phyloP scores from a whole-genome alignment of 2,329 filamentous ascomycete genomes.

The Phyllosticta citrichinensis region DNA sequence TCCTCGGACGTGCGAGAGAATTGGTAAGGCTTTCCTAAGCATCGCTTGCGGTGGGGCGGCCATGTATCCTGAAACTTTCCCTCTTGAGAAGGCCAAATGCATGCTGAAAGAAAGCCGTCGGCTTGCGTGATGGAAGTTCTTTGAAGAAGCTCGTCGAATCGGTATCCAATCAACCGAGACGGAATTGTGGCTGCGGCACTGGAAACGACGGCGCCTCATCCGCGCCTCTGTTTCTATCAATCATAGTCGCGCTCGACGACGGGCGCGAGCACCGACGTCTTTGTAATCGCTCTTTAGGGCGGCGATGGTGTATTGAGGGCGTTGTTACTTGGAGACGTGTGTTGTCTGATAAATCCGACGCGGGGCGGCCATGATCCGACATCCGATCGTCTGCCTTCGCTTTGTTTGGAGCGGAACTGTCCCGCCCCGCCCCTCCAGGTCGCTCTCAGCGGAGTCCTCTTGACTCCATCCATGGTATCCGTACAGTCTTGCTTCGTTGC shows the following conservation, averaged over 20 bases:
- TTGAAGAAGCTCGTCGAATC: constrained; percentile 6
- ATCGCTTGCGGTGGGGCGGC: constrained; percentile 15
- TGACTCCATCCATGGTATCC: too few relatives aligned
- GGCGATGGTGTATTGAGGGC: not conserved
- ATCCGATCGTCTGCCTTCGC: not conserved
- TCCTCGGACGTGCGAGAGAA: constrained; percentile 5
- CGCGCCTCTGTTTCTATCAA: not conserved
- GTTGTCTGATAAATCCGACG: not conserved
- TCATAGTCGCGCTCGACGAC: not conserved
- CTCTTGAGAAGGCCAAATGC: not conserved
- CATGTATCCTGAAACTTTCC: constrained; percentile 3
- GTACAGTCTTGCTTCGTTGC: too few relatives aligned
- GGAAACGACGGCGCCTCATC: not conserved
- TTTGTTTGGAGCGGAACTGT: not conserved
- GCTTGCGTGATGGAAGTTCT: constrained; percentile 2
- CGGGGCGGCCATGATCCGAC: not conserved
- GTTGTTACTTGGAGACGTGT: not conserved
- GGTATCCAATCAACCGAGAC: not conserved
- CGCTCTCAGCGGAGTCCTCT: too few relatives aligned
- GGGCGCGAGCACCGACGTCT: not conserved
- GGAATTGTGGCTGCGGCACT: not conserved
- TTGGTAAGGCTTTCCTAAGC: constrained; percentile 26
- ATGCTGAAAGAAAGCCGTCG: not conserved
- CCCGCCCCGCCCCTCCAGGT: not conserved
- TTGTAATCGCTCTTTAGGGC: not conserved